Evolutionary conservation across 75 land plant species (phyloP).

Genomic region (Chamaecyparis obtusa): DNA sequence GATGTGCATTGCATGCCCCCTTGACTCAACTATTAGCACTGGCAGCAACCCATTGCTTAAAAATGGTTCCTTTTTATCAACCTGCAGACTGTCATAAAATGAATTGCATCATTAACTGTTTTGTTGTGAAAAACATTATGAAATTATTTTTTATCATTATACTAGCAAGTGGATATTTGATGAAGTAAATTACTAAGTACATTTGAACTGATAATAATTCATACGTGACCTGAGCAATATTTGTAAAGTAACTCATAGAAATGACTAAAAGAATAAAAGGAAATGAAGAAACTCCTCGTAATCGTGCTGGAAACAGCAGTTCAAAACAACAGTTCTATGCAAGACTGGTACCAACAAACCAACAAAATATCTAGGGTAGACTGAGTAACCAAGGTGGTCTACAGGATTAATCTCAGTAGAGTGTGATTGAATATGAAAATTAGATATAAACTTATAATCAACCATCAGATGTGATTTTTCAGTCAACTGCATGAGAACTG

Average conservation of each 20-base stretch:
- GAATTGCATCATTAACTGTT: not conserved
- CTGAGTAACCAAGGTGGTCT: not conserved
- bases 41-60: constrained; percentile 44
- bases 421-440: not conserved
- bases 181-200: not conserved
- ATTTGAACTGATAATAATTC: not conserved
- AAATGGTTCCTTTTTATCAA: constrained; percentile 55
- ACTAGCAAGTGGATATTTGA: not conserved
- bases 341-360: not conserved
- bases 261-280: not conserved
- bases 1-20: constrained; percentile 82
- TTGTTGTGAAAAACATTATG: not conserved
- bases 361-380: not conserved
- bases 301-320: not conserved
- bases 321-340: not conserved
- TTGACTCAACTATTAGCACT: constrained; percentile 58
- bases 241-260: not conserved
- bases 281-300: not conserved
- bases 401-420: not conserved
- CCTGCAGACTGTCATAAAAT: constrained; percentile 46
- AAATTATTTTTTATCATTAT: not conserved
- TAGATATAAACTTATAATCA: too few relatives aligned
- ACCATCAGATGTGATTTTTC: too few relatives aligned
- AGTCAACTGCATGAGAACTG: too few relatives aligned
- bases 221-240: not conserved